These are phyloP conservation scores for Neoboletus subvelutipes DNA, from an alignment of 768 basidiomycete species.

Conservation along the genomic window DNA sequence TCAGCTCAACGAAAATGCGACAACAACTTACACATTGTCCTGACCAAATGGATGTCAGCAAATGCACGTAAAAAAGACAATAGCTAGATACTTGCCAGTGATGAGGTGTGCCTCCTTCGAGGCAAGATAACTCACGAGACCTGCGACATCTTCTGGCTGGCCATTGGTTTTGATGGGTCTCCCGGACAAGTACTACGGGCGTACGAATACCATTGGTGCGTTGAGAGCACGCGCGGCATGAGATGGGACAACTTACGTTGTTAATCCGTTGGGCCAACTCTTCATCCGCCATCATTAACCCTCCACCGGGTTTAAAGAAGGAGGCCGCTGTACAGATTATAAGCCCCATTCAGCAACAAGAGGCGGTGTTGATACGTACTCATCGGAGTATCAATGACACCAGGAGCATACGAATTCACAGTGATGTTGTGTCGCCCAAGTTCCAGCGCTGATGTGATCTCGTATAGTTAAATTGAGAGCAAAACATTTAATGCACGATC, in stretches of 20 bases:
- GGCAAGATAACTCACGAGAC: conserved; percentile 37
- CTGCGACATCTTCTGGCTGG: conserved; percentile 36
- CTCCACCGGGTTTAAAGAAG: neutral
- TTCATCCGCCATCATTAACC: neutral
- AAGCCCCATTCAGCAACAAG: neutral
- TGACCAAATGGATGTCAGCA: conserved; percentile 2
- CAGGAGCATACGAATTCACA: conserved; percentile 43
- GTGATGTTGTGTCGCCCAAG: conserved; percentile 36
- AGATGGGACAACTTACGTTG: conserved; percentile 1
- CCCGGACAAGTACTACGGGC: neutral
- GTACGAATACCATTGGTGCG: neutral
- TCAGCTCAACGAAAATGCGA: neutral
- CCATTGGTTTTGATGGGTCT: conserved; percentile 15
- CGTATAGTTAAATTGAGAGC: neutral
- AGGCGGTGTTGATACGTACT: conserved; percentile 20
- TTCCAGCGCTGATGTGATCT: conserved; percentile 25
- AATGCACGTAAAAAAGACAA: neutral
- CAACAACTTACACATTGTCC: conserved; percentile 28
- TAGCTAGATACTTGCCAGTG: conserved; percentile 27
- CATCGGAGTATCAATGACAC: conserved; percentile 31
- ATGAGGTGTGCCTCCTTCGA: conserved; percentile 38
- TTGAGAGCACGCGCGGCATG: neutral
- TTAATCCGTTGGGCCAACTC: neutral
- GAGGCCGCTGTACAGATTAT: neutral
- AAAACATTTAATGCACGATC: neutral